Evolutionary conservation across 2,329 filamentous ascomycete species (phyloP), one percentile per base, ranked within the genome.

Genomic region (Niveomyces coronatus): DNA sequence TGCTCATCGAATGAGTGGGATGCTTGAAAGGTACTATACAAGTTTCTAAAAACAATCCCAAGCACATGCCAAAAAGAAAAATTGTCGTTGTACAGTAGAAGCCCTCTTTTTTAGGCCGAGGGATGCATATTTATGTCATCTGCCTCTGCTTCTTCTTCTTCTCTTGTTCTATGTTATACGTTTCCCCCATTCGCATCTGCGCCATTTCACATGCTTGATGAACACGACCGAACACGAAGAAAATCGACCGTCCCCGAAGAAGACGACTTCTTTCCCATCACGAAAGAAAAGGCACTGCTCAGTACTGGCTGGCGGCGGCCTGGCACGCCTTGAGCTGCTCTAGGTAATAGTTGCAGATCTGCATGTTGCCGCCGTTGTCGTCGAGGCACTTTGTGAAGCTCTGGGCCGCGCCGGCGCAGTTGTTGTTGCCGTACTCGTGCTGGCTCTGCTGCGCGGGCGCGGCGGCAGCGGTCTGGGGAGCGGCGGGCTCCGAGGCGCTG

Each of bases 321-420:
- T 89, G 84, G 72, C 84, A 89, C 40, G 84, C 82, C 73, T 88
- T 89, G 63, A 98, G 72, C 75, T 98, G 89, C 62, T 98, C 91
- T 53, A 98, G 68, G 63, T 98, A 98, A 88, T 89, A 98, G 50
- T 84, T 83, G 69, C 91, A 98, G 58, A 95, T 93, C 58, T 82
- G 81, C 82, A 98, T 79, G 66, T 91, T 87, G 51, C 91, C 91
- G 58, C 79, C 70, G 63, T 98, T 83, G 57, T 96, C 85, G 62
- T 96, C 88, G 81, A 98, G 82, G 74, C 91, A 98, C 68, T 81
- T 82, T 54, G 86, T 88, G 73, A 98, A 96, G 65, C 75, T 77
- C 63, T 79, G 77, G 39, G 87, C 79, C 51, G 91, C 86, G 39
- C 71, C 76, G 47, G 78, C 77, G 67, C 91, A 98, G 60, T 82